Evolutionary conservation across 257 asterid species (phyloP), one percentile per base, ranked within the genome.

Genomic region (Nicotiana sylvestris): DNA sequence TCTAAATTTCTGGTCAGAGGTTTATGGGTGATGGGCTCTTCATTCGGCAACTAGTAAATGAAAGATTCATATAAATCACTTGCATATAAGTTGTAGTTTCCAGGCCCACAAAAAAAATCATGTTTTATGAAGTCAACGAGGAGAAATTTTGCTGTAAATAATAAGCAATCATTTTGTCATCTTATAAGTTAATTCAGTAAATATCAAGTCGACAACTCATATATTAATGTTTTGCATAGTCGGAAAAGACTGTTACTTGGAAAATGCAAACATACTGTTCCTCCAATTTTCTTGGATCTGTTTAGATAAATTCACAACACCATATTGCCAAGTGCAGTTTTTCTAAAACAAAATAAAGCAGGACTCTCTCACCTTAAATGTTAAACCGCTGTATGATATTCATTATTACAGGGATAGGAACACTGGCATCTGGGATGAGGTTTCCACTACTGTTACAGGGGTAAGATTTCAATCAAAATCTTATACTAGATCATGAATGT

Each of bases 371-470:
- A 0, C 64, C 11, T 10, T 15, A 51, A 74, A 74, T 74, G 43
- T 27, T 74, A 49, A 51, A 43, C 11, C 9, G 43, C 8, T 74
- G 9, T 68, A 58, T 81, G 76, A 72, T 49, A 81, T 85, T 77
- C 57, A 25, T 60, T 53, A 57, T 88, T 85, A 76, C 92, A 96
- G 99, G 95, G 99, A 96, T 83, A 90, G 98, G 88, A 96, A 96
- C 92, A 96, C 99, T 83, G 99, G 99, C 62, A 92, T 96, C 85
- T 96, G 99, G 99, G 99, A 96, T 83, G 97, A 96, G 88, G 98
- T 96, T 67, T 96, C 98, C 84, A 87, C 94, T 83, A 88, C 91
- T 82, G 89, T 92, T 85, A 93, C 99, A 58, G 99, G 99, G 91
- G 99, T 96, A 88, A 91, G 95, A 81, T 86, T 39, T 83, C 76